Percentiles rank a stretch among this genome's conserved stretches.
These are phyloP conservation scores for Talaromyces islandicus DNA, from an alignment of 2,329 filamentous ascomycete genomes.

Conservation along the genomic window DNA sequence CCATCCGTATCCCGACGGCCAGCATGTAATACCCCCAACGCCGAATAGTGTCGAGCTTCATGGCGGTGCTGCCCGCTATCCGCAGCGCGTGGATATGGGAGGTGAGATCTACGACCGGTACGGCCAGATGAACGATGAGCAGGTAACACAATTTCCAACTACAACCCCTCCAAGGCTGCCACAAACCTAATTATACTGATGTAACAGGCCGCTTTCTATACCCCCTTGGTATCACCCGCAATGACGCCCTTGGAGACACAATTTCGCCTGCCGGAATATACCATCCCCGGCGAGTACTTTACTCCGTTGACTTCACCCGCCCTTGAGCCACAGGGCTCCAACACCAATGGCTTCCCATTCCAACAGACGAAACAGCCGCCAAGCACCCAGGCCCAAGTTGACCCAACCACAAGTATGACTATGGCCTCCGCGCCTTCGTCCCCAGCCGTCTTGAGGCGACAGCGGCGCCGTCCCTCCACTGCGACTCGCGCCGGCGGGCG, in stretches of 20 bases:
- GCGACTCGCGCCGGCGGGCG: conserved; percentile 27
- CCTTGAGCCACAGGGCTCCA: conserved; percentile 41
- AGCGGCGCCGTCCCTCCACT: conserved; percentile 32
- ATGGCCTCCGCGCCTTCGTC: conserved; percentile 27
- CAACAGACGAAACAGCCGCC: conserved; percentile 31
- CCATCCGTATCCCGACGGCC: conserved; percentile 26
- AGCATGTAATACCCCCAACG: conserved; percentile 40
- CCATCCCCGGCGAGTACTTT: conserved; percentile 44
- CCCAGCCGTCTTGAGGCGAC: conserved; percentile 31
- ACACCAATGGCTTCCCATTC: conserved; percentile 29
- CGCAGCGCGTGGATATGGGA: conserved; percentile 33
- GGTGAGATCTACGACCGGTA: conserved; percentile 41
- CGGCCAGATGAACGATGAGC: conserved; percentile 36
- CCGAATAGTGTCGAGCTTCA: conserved; percentile 46
- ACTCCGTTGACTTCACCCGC: conserved; percentile 46
- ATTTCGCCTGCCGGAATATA: conserved; percentile 43
- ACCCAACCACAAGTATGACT: conserved; percentile 27
- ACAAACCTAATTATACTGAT: conserved; percentile 10
- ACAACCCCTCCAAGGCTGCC: background rate
- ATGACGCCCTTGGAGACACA: conserved; percentile 45
- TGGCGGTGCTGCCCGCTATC: conserved; percentile 35
- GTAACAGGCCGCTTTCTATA: conserved; percentile 39
- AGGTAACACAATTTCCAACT: conserved; percentile 25
- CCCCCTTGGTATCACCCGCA: conserved; percentile 45
- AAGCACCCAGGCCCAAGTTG: conserved; percentile 31